Percentiles rank a stretch among this genome's conserved stretches.
phyloP scores from a whole-genome alignment of 2,329 filamentous ascomycete genomes.

The Diplocarpon rosae region DNA sequence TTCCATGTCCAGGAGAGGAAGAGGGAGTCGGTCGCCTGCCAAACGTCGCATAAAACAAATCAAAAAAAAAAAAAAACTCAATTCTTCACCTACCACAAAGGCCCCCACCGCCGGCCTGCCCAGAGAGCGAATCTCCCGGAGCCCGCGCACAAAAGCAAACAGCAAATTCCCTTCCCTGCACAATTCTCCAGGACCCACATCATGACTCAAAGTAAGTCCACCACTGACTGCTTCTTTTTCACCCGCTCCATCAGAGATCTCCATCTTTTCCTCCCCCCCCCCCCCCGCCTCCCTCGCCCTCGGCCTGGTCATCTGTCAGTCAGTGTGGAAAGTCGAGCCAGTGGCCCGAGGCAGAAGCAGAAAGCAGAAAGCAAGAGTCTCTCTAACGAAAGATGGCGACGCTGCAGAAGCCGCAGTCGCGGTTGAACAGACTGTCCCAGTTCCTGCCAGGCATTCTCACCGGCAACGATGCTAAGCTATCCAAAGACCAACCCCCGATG shows the following conservation, averaged over 20 bases:
- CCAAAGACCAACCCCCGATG: background rate
- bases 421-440: conserved; percentile 3
- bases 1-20: no score
- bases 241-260: background rate
- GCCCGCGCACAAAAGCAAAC: no score
- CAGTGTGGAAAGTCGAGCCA: conserved; percentile 1
- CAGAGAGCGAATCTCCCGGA: no score
- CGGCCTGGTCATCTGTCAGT: background rate
- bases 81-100: no score
- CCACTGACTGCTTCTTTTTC: background rate
- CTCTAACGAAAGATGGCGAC: background rate
- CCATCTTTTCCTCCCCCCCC: background rate
- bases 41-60: no score
- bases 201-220: conserved; percentile 3
- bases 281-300: no score
- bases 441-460: conserved; percentile 1
- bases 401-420: conserved; percentile 1
- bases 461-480: conserved; percentile 1
- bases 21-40: no score
- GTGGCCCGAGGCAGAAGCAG: background rate
- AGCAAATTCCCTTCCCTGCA: no score
- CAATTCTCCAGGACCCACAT: background rate
- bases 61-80: no score
- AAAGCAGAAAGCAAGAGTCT: no score
- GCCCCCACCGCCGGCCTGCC: no score